Conservation (phyloP, 192 early-diverging fungal species). For the Linnemannia hyalina region DNA sequence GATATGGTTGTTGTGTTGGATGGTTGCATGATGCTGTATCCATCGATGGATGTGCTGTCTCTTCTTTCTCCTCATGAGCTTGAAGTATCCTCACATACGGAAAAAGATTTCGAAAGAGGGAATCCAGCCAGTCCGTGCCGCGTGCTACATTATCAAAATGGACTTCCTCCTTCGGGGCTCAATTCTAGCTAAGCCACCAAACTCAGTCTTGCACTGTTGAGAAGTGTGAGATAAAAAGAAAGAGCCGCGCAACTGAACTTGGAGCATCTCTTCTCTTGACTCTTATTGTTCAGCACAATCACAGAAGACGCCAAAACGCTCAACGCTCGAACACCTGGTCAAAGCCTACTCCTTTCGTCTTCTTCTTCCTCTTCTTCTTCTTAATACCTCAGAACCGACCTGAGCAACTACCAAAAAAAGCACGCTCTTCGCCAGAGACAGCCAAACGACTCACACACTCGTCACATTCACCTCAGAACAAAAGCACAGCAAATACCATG, state of each 20-base stretch:
- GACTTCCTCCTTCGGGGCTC: not conserved
- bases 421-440: not conserved
- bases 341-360: not conserved
- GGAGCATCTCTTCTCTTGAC: conserved; percentile 8
- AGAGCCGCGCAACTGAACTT: conserved; percentile 1
- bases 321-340: not conserved
- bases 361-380: not conserved
- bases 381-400: not conserved
- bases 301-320: too few relatives aligned
- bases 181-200: conserved; percentile 15
- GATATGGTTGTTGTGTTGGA: conserved; percentile 6
- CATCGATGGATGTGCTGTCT: conserved; percentile 25
- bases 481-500: conserved; percentile 13
- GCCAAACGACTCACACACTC: not conserved
- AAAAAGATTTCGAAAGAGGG: conserved; percentile 58
- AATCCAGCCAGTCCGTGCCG: conserved; percentile 19
- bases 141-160: not conserved
- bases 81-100: conserved; percentile 38
- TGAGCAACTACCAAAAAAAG: not conserved
- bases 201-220: not conserved
- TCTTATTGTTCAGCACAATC: not conserved
- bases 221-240: not conserved
- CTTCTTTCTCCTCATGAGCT: not conserved
- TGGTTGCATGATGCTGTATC: conserved; percentile 15
- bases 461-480: not conserved